Conservation (phyloP, 2,329 filamentous ascomycete species). For the Colletotrichum camelliae region DNA sequence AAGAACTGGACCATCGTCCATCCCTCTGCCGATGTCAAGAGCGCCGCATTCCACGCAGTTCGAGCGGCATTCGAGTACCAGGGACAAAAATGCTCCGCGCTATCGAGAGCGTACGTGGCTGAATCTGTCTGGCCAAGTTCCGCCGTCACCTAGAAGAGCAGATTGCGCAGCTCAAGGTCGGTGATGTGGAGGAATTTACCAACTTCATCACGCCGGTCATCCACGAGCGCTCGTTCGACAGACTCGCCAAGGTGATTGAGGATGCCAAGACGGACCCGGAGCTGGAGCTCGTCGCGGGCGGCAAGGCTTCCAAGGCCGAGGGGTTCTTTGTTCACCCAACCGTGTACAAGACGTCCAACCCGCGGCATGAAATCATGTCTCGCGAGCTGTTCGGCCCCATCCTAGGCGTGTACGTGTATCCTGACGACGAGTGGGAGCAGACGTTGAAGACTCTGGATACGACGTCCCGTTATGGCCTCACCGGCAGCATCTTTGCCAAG, state of each 20-base stretch:
- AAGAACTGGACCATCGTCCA: slow-evolving; percentile 94
- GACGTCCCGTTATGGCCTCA: slow-evolving; percentile 73
- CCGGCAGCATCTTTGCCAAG: slow-evolving; percentile 75
- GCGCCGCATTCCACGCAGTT: slow-evolving; percentile 81
- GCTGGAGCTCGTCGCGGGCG: slow-evolving; percentile 76
- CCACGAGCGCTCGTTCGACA: slow-evolving; percentile 81
- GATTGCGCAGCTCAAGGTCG: slow-evolving; percentile 72
- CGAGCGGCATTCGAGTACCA: slow-evolving; percentile 91
- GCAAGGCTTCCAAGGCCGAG: slow-evolving; percentile 76
- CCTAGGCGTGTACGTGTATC: slow-evolving; percentile 76
- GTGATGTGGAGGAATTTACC: slow-evolving; percentile 69
- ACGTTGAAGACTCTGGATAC: slow-evolving; percentile 60
- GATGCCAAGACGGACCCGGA: slow-evolving; percentile 76
- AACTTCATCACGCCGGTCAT: slow-evolving; percentile 92
- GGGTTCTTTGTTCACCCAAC: slow-evolving; percentile 88
- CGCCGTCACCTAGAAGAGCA: slow-evolving; percentile 70
- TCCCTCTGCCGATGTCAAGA: slow-evolving; percentile 75
- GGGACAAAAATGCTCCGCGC: slow-evolving; percentile 90
- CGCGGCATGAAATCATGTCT: slow-evolving; percentile 74
- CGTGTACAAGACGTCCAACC: slow-evolving; percentile 77
- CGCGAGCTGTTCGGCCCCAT: slow-evolving; percentile 86
- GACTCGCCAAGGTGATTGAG: slow-evolving; percentile 78
- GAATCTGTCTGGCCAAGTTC: slow-evolving; percentile 76
- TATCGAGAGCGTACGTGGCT: slow-evolving; percentile 80
- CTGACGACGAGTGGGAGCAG: neutral